Evolutionary conservation across 768 basidiomycete species (phyloP), one percentile per base, ranked within the genome.

Genomic region (Candolleomyces aberdarensis): DNA sequence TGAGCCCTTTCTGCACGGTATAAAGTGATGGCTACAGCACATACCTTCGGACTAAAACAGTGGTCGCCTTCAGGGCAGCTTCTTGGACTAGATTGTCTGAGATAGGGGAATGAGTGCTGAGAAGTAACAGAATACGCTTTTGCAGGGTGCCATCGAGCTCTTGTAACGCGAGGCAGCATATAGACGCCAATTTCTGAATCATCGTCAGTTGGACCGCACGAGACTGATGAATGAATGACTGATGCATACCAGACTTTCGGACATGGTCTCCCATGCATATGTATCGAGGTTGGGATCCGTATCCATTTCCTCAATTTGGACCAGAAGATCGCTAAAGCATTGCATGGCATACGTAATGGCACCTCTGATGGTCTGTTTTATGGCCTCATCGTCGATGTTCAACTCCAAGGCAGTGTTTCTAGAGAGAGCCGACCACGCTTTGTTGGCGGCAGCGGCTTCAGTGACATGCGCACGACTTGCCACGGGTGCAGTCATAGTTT

Each of bases 221-320:
- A 3, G 26, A n/a, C n/a, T n/a, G n/a, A n/a, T n/a, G n/a, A n/a
- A n/a, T n/a, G n/a, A n/a, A 56, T 58, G 31, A 49, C 14, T 26
- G 17, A 26, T 54, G 73, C 84, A 52, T 65, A 92, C 93, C 80
- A 95, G 72, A 65, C 89, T 90, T 70, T 95, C 93, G 10, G 93
- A 91, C 87, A 95, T 88, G 0, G 93, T 94, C 69, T 95, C 93
- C 88, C 89, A 94, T 56, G 91, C 86, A 72, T 94, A 95, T n/a
- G 89, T 91, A 70, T 95, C 93, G 39, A 88, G 67, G 0, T 88
- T 82, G 13, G 91, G 92, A 61, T 92, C 89, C 3, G 78, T 76
- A 14, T 93, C 91, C 85, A 94, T 86, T 62, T 89, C 90, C 68
- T 92, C 85, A 55, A 94, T 88, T 70, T 94, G 92, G 5, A 81